A percentile compares a stretch with the other conserved stretches of the same genome.
Conservation (phyloP, 305 asterid species). For the Lippia alba region DNA sequence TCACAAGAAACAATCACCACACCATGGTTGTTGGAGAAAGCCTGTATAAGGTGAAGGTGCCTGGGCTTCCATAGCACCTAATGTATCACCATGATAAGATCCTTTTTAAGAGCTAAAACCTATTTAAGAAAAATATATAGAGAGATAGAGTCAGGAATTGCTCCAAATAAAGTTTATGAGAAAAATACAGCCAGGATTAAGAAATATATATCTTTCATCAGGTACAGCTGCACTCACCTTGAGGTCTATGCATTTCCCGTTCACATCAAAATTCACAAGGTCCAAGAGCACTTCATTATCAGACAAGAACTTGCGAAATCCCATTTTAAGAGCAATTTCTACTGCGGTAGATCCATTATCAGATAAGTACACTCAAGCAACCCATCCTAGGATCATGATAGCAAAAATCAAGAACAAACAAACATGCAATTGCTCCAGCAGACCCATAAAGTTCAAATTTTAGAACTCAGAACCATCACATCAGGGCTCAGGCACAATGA, state of each 20-base stretch:
- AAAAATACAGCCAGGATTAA: slow-evolving; percentile 5
- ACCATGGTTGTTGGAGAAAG: slow-evolving; percentile 99
- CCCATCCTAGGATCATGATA: slow-evolving; percentile 73
- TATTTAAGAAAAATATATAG: slow-evolving; percentile 35
- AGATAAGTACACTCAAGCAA: slow-evolving; percentile 87
- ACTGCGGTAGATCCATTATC: slow-evolving; percentile 98
- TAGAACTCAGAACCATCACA: slow-evolving; percentile 22
- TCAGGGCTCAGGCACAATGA: background rate
- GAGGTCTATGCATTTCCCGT: slow-evolving; percentile 59
- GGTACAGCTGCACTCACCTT: slow-evolving; percentile 56
- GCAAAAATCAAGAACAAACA: slow-evolving; percentile 23
- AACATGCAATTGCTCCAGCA: slow-evolving; percentile 24
- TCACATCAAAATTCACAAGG: slow-evolving; percentile 38
- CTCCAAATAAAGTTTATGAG: slow-evolving; percentile 23
- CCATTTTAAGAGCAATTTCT: slow-evolving; percentile 98
- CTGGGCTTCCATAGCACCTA: slow-evolving; percentile 99
- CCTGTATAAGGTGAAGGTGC: slow-evolving; percentile 98
- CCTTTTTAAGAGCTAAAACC: slow-evolving; percentile 95
- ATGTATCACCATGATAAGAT: slow-evolving; percentile 98
- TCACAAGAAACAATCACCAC: slow-evolving; percentile 26
- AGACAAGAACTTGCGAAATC: slow-evolving; percentile 86
- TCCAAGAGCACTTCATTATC: slow-evolving; percentile 58
- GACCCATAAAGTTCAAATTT: slow-evolving; percentile 24
- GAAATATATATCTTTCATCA: slow-evolving; percentile 15
- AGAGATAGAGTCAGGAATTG: slow-evolving; percentile 28